phyloP scores from a whole-genome alignment of 148 eudicot genomes.

The Camellia japonica region DNA sequence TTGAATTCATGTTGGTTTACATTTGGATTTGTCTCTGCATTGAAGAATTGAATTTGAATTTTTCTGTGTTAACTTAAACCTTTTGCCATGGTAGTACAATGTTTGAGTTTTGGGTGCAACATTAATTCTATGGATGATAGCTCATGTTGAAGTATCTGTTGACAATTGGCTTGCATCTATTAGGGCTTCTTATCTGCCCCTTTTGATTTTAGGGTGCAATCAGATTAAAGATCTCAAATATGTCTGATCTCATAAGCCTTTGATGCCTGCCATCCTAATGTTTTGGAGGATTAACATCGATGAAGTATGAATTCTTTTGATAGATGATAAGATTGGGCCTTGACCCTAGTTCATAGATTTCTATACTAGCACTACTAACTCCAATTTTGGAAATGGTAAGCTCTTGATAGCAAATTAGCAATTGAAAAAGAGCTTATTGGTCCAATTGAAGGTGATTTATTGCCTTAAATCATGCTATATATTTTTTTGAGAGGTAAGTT shows the following conservation, averaged over 20 bases:
- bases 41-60: slow-evolving; percentile 4
- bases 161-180: neutral
- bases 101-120: too few relatives aligned
- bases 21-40: neutral
- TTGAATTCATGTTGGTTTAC: neutral
- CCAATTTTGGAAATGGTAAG: too few relatives aligned
- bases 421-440: too few relatives aligned
- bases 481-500: too few relatives aligned
- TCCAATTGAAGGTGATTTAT: too few relatives aligned
- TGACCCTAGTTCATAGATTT: too few relatives aligned
- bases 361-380: too few relatives aligned
- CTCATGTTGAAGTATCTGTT: neutral
- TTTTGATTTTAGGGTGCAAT: neutral
- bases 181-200: neutral
- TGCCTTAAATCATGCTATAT: too few relatives aligned
- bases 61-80: neutral
- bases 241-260: neutral
- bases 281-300: neutral
- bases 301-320: too few relatives aligned
- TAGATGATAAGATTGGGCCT: too few relatives aligned
- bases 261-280: neutral
- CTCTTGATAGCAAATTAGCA: too few relatives aligned
- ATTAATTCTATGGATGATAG: too few relatives aligned
- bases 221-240: neutral
- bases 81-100: neutral